Evolutionary conservation across 2,329 filamentous ascomycete species (phyloP), one percentile per base, ranked within the genome.

Genomic region (Monosporascus sp.): DNA sequence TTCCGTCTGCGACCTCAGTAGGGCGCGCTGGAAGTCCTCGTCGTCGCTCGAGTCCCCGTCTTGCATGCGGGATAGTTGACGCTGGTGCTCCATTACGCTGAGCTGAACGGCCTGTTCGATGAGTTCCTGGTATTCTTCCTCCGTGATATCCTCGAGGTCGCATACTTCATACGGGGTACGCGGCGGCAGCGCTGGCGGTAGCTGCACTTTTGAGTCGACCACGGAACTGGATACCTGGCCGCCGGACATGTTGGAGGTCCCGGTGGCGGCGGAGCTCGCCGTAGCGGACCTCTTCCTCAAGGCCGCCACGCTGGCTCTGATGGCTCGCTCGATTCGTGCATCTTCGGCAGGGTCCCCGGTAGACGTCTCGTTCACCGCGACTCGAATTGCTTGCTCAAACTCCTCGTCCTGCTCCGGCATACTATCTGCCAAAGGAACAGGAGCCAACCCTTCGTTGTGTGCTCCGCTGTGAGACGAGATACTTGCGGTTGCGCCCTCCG

Each of bases 351-450:
- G 65, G 57, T 93, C 78, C 11, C 89, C 89, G 1, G 74, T 77
- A 0, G 88, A 91, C 0, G 88, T 90, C 63, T 87, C 80, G 7
- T 74, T 72, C 1, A 94, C 86, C 1, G 86, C 88, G 11, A 76
- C 75, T 50, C 78, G 79, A 53, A 94, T 93, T 1, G 89, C 89
- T 42, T 79, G 74, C 65, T 93, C 88, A 42, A 90, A 79, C 52
- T 88, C 85, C 2, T 77, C 75, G 36, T 82, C 75, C n/a, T 80
- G 74, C 11, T 63, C 60, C 47, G 38, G 53, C 34, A 49, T 46
- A 31, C 44, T 52, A 48, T 57, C 39, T 4, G 47, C 9, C 9
- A 31, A 31, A 31, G 27, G 46, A 36, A 53, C 47, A 5, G 58
- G 53, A 56, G 46, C 53, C 51, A 39, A 53, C 55, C 51, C 54